These are phyloP conservation scores for Monosporascus sp. DNA, from an alignment of 2,329 filamentous ascomycete genomes.

Conservation along the genomic window DNA sequence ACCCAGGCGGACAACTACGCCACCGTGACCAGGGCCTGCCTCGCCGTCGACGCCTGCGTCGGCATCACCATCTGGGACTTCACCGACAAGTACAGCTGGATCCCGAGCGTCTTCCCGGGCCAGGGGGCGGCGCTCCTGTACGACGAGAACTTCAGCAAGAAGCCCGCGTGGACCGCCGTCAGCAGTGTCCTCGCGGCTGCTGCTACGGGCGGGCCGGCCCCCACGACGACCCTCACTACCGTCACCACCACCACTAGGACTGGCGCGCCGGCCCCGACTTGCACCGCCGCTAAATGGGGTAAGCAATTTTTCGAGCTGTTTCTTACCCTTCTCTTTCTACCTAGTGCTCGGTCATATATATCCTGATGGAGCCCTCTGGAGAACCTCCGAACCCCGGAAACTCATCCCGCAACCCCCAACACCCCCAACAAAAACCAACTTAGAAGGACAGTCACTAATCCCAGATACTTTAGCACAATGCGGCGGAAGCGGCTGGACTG, in stretches of 20 bases:
- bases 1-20: constrained; percentile 44
- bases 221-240: constrained; percentile 2
- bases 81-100: constrained; percentile 36
- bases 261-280: background rate
- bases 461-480: constrained; percentile 18
- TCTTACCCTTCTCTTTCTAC: too few species aligned
- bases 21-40: constrained; percentile 29
- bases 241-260: constrained; percentile 2
- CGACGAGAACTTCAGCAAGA: constrained; percentile 30
- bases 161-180: constrained; percentile 33
- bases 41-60: constrained; percentile 30
- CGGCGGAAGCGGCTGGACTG: constrained; percentile 20
- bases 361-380: too few species aligned
- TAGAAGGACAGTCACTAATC: background rate
- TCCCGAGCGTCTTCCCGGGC: constrained; percentile 31
- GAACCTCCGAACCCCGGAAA: too few species aligned
- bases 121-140: constrained; percentile 33
- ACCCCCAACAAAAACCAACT: background rate
- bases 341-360: too few species aligned
- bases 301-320: too few species aligned
- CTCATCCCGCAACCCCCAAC: too few species aligned
- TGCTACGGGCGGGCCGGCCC: constrained; percentile 7
- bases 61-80: constrained; percentile 39
- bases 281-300: background rate
- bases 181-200: constrained; percentile 30